Evolutionary conservation across 1,284 basidiomycete species (phyloP).

Genomic region (Ustilago trichophora): DNA sequence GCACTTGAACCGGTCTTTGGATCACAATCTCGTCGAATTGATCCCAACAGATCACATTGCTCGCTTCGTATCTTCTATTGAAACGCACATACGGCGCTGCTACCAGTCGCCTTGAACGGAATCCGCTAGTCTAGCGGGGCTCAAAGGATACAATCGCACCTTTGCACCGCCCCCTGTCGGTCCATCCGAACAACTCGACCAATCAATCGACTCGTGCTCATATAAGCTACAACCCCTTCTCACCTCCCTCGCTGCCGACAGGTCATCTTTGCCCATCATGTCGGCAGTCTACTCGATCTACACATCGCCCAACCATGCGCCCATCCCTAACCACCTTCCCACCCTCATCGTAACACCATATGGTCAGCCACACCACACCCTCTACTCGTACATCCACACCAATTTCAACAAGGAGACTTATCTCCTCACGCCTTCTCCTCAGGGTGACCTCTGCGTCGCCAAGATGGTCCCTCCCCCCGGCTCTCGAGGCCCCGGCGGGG

Average conservation of each 20-base stretch:
- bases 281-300: constrained; percentile 65
- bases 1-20: no score
- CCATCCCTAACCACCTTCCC: constrained; percentile 95
- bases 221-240: not conserved
- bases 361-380: constrained; percentile 66
- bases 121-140: no score
- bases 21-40: no score
- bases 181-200: no score
- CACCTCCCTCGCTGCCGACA: constrained; percentile 21
- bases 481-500: constrained; percentile 57
- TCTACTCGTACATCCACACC: constrained; percentile 74
- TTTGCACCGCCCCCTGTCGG: no score
- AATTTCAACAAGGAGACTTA: constrained; percentile 99
- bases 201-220: no score
- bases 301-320: constrained; percentile 93
- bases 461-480: constrained; percentile 83
- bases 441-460: constrained; percentile 98
- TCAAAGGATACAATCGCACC: no score
- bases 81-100: no score
- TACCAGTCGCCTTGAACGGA: no score
- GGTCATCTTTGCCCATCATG: constrained; percentile 30
- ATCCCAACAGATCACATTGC: no score
- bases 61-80: no score
- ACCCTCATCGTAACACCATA: constrained; percentile 97
- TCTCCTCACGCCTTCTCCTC: constrained; percentile 87